Evolutionary conservation across 306 rosid species (phyloP), one percentile per base, ranked within the genome.

Genomic region (Prunus davidiana): DNA sequence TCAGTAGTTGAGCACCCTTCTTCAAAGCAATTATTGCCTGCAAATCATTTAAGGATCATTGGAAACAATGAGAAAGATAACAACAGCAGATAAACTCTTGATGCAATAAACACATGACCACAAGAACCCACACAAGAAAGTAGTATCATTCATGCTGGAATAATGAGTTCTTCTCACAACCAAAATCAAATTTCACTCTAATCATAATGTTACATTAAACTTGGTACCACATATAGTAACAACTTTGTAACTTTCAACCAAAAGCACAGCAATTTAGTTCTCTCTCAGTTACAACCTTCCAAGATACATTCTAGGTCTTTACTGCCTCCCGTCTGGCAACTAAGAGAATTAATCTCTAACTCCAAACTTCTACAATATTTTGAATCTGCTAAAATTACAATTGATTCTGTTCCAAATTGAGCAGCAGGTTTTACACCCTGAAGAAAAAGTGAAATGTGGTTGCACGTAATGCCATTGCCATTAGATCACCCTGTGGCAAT

Each of bases 1-100:
- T 92, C 79, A 92, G 91, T 77, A 95, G 88, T 76, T 92, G 99
- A 78, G 99, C 86, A 78, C 99, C 99, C 86, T 83, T 95, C 90
- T 92, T 92, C 87, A 95, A 82, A 77, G 93, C 88, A 82, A 90
- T 78, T 83, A 92, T 67, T 55, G 96, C 97, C 99, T 92, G 92
- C 76, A 82, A 57, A 62, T 73, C 75, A 73, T 75, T 71, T 41
- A 82, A 18, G 60, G 3, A 75, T 76, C 75, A 32, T 46, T 60
- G 14, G 69, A 80, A 77, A 76, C 71, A 76, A 77, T 28, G 58
- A 66, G 20, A 76, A 72, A 74, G 28, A 45, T 60, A 45, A 18
- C 46, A 67, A 69, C 60, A 72, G 49, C 50, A 15, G 38, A 68
- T 73, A 47, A 77, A 5, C 51, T 46, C 49, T 2, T 51, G 15